Evolutionary conservation across 2,329 filamentous ascomycete species (phyloP).

Genomic region (Zarea fungicola): DNA sequence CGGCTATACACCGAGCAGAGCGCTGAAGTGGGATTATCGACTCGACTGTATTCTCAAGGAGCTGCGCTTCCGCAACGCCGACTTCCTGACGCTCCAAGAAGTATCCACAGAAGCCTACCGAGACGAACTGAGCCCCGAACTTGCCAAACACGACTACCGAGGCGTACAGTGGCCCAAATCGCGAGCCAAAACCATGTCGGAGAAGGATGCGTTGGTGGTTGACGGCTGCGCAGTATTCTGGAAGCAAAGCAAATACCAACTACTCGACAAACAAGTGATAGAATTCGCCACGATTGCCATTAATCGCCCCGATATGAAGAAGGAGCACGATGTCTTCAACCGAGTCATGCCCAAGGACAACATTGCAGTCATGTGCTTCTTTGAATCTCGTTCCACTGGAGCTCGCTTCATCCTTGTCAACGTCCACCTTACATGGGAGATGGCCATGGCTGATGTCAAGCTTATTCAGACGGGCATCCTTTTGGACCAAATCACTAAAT

Average conservation of each 20-base stretch:
- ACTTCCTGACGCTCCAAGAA: conserved; percentile 91
- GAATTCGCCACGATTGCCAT: conserved; percentile 91
- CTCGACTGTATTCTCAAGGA: conserved; percentile 79
- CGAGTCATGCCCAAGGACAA: conserved; percentile 98
- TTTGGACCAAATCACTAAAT: conserved; percentile 84
- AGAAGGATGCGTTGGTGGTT: conserved; percentile 81
- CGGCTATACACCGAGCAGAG: conserved; percentile 80
- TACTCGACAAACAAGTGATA: conserved; percentile 90
- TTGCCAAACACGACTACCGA: conserved; percentile 86
- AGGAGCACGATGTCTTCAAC: conserved; percentile 96
- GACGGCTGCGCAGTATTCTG: conserved; percentile 97
- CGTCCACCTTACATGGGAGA: conserved; percentile 93
- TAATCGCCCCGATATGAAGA: conserved; percentile 93
- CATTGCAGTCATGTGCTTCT: conserved; percentile 85
- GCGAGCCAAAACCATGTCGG: conserved; percentile 84
- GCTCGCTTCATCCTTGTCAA: conserved; percentile 89
- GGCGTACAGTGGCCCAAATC: conserved; percentile 90
- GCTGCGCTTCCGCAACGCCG: conserved; percentile 70
- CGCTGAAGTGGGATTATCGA: conserved; percentile 82
- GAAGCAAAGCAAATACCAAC: conserved; percentile 89
- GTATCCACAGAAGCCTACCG: conserved; percentile 89
- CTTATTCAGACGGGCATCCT: conserved; percentile 92
- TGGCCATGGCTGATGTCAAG: conserved; percentile 86
- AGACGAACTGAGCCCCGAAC: conserved; percentile 80
- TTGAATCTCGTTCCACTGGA: conserved; percentile 89